Evolutionary conservation across 768 basidiomycete genomes (phyloP).

Genomic region (Suillus luteus): DNA sequence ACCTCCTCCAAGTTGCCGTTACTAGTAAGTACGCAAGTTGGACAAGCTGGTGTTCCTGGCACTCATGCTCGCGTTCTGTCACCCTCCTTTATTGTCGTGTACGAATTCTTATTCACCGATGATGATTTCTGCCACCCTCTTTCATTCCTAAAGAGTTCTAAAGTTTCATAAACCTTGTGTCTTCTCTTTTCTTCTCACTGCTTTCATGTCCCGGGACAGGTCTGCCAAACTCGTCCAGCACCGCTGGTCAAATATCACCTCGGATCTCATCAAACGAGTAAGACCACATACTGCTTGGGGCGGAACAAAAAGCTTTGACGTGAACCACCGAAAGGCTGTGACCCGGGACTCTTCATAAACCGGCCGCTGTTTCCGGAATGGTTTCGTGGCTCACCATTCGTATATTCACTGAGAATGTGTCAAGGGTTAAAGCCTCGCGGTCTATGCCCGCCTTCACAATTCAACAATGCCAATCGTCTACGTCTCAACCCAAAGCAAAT

Average conservation of each 20-base stretch:
- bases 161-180: conserved; percentile 34
- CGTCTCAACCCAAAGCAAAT: conserved; percentile 8
- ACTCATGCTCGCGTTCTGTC: conserved; percentile 23
- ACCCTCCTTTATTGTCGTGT: conserved; percentile 10
- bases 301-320: conserved; percentile 29
- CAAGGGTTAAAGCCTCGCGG: conserved; percentile 26
- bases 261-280: conserved; percentile 31
- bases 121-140: conserved; percentile 17
- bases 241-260: conserved; percentile 32
- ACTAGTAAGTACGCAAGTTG: conserved; percentile 4
- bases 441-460: conserved; percentile 19
- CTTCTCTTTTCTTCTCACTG: conserved; percentile 28
- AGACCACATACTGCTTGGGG: conserved; percentile 24
- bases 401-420: conserved; percentile 25
- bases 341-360: conserved; percentile 31
- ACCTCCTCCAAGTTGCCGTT: conserved; percentile 6
- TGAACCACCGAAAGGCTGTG: conserved; percentile 36
- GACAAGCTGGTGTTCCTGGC: neutral
- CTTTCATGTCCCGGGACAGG: conserved; percentile 28
- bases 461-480: conserved; percentile 6
- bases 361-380: conserved; percentile 20
- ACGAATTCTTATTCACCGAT: conserved; percentile 13
- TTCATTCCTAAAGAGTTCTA: conserved; percentile 36
- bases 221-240: conserved; percentile 37
- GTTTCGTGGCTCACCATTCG: conserved; percentile 18